Base-by-base conservation (phyloP, 768 basidiomycete genomes). In the Exidia glandulosa region DNA sequence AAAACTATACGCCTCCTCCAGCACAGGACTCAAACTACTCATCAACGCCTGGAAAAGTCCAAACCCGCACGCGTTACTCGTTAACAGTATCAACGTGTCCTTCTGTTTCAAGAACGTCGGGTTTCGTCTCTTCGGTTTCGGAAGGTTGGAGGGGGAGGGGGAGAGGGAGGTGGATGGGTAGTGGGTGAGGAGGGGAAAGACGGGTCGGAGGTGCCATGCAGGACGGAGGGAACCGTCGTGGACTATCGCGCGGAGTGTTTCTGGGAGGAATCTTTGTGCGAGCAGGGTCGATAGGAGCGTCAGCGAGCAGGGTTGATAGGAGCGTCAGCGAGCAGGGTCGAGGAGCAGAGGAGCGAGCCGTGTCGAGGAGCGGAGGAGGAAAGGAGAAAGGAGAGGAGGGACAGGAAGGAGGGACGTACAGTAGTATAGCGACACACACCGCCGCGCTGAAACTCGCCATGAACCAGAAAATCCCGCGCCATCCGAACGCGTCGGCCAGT, bases 391-490 rank as follows among this genome's bases (percentile, higher is more conserved):
- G 9, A 45, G 6, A 0, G 10, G 23, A 19, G 34, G 16, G 23
- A 23, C 2, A 60, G n/a, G 6, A 60, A 61, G 57, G 66, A 61
- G 3, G 12, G 29, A 58, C 71, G 47, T 62, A 80, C 81, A 81
- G 64, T 4, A 83, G 64, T 59, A 85, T 72, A 37, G 77, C 68
- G 9, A 80, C 59, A 10, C 81, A 75, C 64, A 79, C 81, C 5
- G 70, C 60, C 5, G 74, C 75, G 12, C 79, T 71, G 2, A 76
- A 66, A 32, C 83, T 83, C 60, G 75, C 76, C 9, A 84, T 69
- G 66, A 84, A 83, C 83, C 82, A 85, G 65, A 85, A 85, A 3
- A 85, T 81, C 12, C 83, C 76, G 63, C 81, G 79, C 86, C 86
- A 88, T n/a, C 89, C 89, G 1, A 87, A 67, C 9, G 72, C 71